These are phyloP conservation scores for Pulicaria dysenterica DNA, from an alignment of 129 eudicot genomes.

Conservation along the genomic window DNA sequence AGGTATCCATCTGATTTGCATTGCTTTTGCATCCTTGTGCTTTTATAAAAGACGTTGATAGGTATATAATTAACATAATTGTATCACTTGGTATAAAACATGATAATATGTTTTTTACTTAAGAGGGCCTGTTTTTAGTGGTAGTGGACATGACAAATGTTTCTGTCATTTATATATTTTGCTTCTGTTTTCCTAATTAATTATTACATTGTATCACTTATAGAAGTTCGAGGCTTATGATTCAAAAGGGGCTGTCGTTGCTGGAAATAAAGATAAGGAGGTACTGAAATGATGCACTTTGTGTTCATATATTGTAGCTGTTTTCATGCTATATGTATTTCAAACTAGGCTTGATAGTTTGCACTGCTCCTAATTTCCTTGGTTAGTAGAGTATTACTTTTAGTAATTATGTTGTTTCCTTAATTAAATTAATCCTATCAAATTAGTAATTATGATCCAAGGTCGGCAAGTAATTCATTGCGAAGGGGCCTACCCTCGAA, in stretches of 20 bases:
- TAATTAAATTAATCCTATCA: too few species aligned
- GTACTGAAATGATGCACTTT: conserved; percentile 41
- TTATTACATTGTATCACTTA: conserved; percentile 24
- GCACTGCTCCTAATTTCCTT: too few species aligned
- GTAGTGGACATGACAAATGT: neutral
- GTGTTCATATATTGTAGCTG: neutral
- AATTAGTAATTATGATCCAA: too few species aligned
- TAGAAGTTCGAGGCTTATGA: conserved; percentile 95
- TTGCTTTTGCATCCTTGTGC: neutral
- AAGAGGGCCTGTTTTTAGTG: too few species aligned
- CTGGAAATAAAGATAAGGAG: conserved; percentile 89
- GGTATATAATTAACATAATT: neutral
- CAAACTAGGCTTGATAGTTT: too few species aligned
- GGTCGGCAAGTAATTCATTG: too few species aligned
- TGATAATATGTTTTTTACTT: too few species aligned
- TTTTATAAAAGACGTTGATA: neutral
- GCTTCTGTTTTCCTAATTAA: neutral
- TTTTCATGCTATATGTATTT: too few species aligned
- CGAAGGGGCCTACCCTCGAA: too few species aligned
- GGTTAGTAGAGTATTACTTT: too few species aligned
- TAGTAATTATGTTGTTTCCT: too few species aligned
- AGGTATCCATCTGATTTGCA: conserved; percentile 3
- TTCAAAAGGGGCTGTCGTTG: conserved; percentile 66
- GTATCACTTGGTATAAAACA: too few species aligned
- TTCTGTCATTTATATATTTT: conserved; percentile 20